Evolutionary conservation across 257 asterid genomes (phyloP).

Genomic region (Cinchona pubescens): DNA sequence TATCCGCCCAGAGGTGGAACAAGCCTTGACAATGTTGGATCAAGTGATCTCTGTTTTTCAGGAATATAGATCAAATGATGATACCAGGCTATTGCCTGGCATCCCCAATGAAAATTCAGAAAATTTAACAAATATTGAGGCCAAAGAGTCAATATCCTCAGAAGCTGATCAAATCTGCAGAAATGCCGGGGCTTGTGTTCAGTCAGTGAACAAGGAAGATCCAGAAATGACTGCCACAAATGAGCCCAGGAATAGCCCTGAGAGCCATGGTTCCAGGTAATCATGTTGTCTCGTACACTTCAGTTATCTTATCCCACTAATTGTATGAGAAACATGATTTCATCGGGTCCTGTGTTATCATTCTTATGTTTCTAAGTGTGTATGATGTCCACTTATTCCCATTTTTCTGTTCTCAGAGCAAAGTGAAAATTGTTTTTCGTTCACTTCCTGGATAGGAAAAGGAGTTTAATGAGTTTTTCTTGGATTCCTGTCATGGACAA

Average conservation of each 20-base stretch:
- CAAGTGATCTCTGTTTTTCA: conserved; percentile 52
- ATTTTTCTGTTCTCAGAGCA: not conserved
- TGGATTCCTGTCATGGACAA: not conserved
- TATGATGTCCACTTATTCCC: not conserved
- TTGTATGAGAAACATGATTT: not conserved
- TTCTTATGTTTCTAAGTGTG: not conserved
- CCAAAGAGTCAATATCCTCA: conserved; percentile 21
- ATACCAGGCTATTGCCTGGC: conserved; percentile 14
- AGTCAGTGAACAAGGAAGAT: conserved; percentile 21
- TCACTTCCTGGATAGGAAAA: not conserved
- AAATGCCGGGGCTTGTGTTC: conserved; percentile 15
- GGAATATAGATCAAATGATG: conserved; percentile 28
- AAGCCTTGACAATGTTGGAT: conserved; percentile 59
- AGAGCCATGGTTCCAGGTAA: conserved; percentile 63
- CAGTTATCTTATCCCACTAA: not conserved
- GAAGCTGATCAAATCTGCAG: conserved; percentile 30
- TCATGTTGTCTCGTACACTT: not conserved
- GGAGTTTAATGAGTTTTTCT: not conserved
- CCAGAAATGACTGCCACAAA: conserved; percentile 24
- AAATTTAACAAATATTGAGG: conserved; percentile 22
- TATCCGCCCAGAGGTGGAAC: conserved; percentile 38
- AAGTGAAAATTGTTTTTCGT: not conserved
- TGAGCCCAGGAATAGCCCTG: conserved; percentile 49
- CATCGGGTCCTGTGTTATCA: not conserved
- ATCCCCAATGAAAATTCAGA: conserved; percentile 9